Evolutionary conservation across 495 filamentous ascomycete genomes (phyloP), one percentile per base, ranked within the genome.

Genomic region (Penicillium longicatenatum): DNA sequence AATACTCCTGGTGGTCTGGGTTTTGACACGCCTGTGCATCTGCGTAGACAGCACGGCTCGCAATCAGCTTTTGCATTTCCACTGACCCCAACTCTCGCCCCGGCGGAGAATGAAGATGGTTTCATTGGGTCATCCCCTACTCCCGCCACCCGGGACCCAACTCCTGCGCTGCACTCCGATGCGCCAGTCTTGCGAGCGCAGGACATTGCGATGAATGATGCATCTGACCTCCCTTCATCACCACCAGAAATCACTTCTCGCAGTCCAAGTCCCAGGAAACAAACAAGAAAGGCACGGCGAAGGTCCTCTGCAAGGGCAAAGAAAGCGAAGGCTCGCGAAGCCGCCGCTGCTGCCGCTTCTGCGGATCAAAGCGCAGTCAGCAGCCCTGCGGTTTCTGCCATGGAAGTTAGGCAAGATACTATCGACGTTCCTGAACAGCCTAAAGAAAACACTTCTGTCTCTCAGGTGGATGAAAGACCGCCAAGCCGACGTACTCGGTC

Each of bases 121-220:
- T 90, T 84, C 61, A 76, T 93, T 42, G 84, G 83, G 3, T 95
- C 89, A n/a, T 94, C 92, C 9, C 92, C 92, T 2, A 95, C 91
- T 0, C 90, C 91, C 8, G 64, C 76, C 68, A 69, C 85, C 64
- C 73, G 74, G 58, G 70, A 72, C 24, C 69, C 68, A 52, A 65
- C 69, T 20, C 67, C 68, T 7, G 57, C 69, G 12, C 44, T 49
- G 29, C 64, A 57, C 16, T 60, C 64, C 1, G 58, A 69, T 16
- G 48, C 55, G 19, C 22, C 63, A 10, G 56, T 64, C 16, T 54
- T 68, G 21, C 29, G 57, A 21, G 31, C 62, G 20, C 61, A 65
- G 9, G 58, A 59, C 17, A 35, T 66, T 17, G 51, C 58, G 14
- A 58, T 60, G 53, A 24, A 45, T 5, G 49, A 68, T 21, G 59